phyloP scores from a whole-genome alignment of 208 protist genomes.

The Phytomonas sp. region DNA sequence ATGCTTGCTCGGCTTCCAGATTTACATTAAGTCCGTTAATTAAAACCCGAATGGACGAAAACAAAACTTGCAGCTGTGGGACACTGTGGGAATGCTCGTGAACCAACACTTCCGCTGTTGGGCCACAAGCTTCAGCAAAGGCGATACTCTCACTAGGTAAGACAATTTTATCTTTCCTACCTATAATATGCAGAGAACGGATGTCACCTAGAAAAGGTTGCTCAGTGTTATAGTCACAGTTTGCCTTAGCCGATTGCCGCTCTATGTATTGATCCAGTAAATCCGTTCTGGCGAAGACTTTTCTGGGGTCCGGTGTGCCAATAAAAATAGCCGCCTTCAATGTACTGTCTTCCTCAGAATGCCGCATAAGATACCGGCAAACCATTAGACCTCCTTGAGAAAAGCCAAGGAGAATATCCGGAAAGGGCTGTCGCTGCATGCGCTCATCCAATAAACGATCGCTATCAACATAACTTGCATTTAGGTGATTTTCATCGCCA shows the following conservation, averaged over 20 bases:
- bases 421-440: constrained; percentile 22
- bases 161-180: constrained; percentile 67
- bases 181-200: constrained; percentile 73
- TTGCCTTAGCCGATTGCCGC: background rate
- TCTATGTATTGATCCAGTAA: constrained; percentile 9
- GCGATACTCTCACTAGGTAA: constrained; percentile 33
- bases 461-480: constrained; percentile 28
- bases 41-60: constrained; percentile 18
- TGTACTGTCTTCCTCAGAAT: constrained; percentile 11
- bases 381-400: constrained; percentile 73
- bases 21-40: background rate
- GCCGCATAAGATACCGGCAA: constrained; percentile 52
- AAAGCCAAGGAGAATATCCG: constrained; percentile 71
- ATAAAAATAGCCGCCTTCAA: constrained; percentile 43
- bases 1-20: background rate
- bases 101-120: constrained; percentile 29
- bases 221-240: background rate
- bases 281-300: constrained; percentile 23
- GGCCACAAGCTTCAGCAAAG: constrained; percentile 53
- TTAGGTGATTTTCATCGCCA: background rate
- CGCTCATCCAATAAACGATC: constrained; percentile 34
- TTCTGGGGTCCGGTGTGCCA: constrained; percentile 56
- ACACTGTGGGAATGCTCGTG: constrained; percentile 84
- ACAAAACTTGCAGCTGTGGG: constrained; percentile 44
- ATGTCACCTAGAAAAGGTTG: constrained; percentile 31